phyloP scores from a whole-genome alignment of 257 asterid genomes.

The Solanum peruvianum region DNA sequence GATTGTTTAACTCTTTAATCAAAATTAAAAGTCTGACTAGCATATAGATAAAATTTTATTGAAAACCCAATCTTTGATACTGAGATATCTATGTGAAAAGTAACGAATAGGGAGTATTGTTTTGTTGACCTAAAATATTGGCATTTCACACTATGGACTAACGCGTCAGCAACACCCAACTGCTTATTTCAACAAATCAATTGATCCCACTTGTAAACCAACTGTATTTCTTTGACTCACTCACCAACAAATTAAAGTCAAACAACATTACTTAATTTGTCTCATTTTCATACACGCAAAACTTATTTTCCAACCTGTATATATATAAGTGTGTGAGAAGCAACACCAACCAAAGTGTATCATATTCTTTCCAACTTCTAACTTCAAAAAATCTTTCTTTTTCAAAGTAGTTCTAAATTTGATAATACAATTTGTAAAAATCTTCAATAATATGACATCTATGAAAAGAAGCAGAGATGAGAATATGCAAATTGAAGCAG shows the following conservation, averaged over 20 bases:
- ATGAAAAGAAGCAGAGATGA: neutral
- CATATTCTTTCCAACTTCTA: neutral
- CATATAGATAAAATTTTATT: too few species aligned
- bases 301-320: neutral
- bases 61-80: too few species aligned
- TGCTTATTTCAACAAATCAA: neutral
- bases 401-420: neutral
- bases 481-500: neutral
- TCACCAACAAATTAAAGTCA: neutral
- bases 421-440: neutral
- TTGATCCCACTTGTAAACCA: neutral
- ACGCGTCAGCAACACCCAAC: neutral
- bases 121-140: neutral
- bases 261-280: neutral
- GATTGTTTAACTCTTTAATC: too few species aligned
- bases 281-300: neutral
- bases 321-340: neutral
- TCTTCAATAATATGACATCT: neutral
- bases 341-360: neutral
- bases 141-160: neutral
- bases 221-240: neutral
- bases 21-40: too few species aligned
- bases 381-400: neutral
- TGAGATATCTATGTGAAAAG: too few species aligned
- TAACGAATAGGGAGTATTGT: neutral